Evolutionary conservation across 306 rosid genomes (phyloP), one percentile per base, ranked within the genome.

Genomic region (Dryas drummondii): DNA sequence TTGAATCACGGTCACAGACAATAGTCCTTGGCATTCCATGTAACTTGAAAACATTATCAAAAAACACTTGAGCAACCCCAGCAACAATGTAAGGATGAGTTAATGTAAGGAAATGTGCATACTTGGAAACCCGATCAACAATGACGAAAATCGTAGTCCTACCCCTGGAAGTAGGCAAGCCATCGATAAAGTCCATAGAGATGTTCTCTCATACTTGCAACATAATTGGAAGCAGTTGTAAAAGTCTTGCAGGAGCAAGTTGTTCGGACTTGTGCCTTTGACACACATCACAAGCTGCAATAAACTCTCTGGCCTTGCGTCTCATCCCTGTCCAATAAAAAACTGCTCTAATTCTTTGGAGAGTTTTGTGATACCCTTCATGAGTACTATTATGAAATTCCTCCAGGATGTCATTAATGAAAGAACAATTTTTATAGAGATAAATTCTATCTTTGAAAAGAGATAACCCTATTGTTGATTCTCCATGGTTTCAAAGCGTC

Each of bases 271-370:
- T 70, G 13, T 16, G 1, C 1, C 52, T 32, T 42, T 71, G 66
- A 27, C 66, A 71, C 26, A 9, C 48, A 1, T 12, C 8, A 37
- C 76, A 71, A 41, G 3, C 13, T 0, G 2, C 14, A 2, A 56
- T 45, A 42, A 12, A 71, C 5, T 55, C 65, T 0, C 15, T 13
- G 12, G 53, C 15, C 7, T 10, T 3, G 2, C 0, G 1, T 54
- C 41, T 71, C 76, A 53, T 50, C 2, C 65, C 66, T 16, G 13
- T 13, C 76, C 66, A 56, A 56, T 62, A 62, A 12, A 62, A 62
- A 16, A 26, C 8, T 10, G 32, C 3, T 5, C 67, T 22, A 22
- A 40, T 22, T 9, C 47, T 32, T 32, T 32, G 37, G 37, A 27
- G 12, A 32, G 47, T 32, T 7, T 62, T 62, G 1, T 27, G n/a